These are phyloP conservation scores for Casaregolazyma suthepensis DNA, from an alignment of 1,139 yeast genomes.

Conservation along the genomic window DNA sequence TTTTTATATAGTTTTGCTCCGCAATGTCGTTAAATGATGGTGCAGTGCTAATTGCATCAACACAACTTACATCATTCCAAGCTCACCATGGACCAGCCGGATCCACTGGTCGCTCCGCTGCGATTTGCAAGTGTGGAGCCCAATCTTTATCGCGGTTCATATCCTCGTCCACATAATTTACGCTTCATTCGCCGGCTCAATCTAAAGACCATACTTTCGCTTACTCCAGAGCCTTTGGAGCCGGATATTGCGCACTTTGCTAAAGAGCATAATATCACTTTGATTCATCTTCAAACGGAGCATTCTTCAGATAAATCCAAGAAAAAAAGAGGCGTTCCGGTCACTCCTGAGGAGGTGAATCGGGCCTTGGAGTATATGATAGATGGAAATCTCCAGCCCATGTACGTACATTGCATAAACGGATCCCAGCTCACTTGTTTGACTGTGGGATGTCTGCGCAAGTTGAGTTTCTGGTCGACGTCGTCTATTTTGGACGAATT, in stretches of 20 bases:
- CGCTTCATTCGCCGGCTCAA: constrained; percentile 64
- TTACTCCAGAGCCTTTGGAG: constrained; percentile 69
- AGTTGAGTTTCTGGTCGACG: constrained; percentile 81
- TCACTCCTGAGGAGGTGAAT: constrained; percentile 57
- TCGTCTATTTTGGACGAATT: constrained; percentile 86
- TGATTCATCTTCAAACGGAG: constrained; percentile 63
- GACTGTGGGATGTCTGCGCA: constrained; percentile 78
- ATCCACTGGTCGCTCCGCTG: constrained; percentile 63
- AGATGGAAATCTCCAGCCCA: constrained; percentile 57
- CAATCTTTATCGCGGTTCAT: constrained; percentile 73
- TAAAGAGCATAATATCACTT: constrained; percentile 38
- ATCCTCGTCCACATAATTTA: constrained; percentile 70
- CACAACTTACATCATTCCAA: background rate
- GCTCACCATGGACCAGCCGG: background rate
- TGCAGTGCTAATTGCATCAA: background rate
- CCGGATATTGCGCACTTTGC: constrained; percentile 49
- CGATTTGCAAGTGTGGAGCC: constrained; percentile 69
- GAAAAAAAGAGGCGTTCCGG: constrained; percentile 54
- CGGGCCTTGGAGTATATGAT: constrained; percentile 55
- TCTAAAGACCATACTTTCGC: constrained; percentile 66
- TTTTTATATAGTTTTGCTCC: background rate
- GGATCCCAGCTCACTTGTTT: constrained; percentile 86
- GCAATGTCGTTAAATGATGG: background rate
- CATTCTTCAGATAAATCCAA: constrained; percentile 28
- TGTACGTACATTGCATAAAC: constrained; percentile 79